A percentile compares a stretch with the other conserved stretches of the same genome.
Conservation (phyloP, 805 yeast genomes). For the Teunomyces barrocoloradensis region DNA sequence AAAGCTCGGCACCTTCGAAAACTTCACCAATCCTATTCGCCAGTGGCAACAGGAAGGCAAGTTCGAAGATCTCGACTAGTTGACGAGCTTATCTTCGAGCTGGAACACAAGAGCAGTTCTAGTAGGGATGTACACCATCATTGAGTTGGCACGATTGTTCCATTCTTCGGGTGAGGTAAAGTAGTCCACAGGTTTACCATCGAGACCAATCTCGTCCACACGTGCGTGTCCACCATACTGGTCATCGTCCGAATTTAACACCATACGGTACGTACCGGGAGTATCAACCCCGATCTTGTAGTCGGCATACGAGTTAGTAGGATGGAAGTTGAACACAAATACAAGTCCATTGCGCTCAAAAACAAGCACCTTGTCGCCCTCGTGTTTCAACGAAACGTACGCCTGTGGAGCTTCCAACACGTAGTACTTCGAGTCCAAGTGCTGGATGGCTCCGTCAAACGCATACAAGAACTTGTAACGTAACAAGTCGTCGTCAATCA, state of each 20-base stretch:
- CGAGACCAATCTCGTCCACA: slow-evolving; percentile 44
- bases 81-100: slow-evolving; percentile 7
- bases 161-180: slow-evolving; percentile 74
- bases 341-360: slow-evolving; percentile 85
- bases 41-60: slow-evolving; percentile 30
- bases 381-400: slow-evolving; percentile 84
- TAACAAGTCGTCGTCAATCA: slow-evolving; percentile 74
- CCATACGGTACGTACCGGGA: slow-evolving; percentile 72
- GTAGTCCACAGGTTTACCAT: slow-evolving; percentile 44
- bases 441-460: slow-evolving; percentile 88
- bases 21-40: slow-evolving; percentile 38
- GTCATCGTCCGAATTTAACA: slow-evolving; percentile 68
- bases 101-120: slow-evolving; percentile 49
- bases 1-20: slow-evolving; percentile 31
- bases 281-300: slow-evolving; percentile 87
- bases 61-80: slow-evolving; percentile 4
- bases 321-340: slow-evolving; percentile 89
- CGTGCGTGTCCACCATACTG: slow-evolving; percentile 82
- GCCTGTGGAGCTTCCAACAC: slow-evolving; percentile 74
- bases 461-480: slow-evolving; percentile 73
- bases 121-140: slow-evolving; percentile 80
- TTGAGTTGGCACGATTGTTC: slow-evolving; percentile 74
- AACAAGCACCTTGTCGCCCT: slow-evolving; percentile 81
- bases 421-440: slow-evolving; percentile 62
- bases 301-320: slow-evolving; percentile 76